Evolutionary conservation across 2,329 filamentous ascomycete species (phyloP).

Genomic region (Dactylellina drechsleri): DNA sequence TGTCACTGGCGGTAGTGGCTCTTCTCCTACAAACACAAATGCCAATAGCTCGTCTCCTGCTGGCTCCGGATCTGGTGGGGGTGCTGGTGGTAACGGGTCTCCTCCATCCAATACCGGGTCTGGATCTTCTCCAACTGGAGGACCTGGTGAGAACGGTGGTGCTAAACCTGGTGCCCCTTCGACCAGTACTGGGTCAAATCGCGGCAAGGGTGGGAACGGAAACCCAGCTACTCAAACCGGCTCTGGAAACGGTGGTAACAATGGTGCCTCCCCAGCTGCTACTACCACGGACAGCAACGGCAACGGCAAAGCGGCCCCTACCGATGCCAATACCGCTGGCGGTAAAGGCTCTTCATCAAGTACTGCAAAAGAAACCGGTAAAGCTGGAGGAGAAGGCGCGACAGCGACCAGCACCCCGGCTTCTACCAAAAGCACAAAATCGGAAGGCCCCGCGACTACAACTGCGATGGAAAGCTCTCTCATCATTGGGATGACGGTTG

Average conservation of each 20-base stretch:
- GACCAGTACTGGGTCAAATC: not conserved
- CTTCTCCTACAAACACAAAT: conserved; percentile 14
- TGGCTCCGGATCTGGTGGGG: not conserved
- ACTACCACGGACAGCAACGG: conserved; percentile 7
- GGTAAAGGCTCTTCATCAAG: not conserved
- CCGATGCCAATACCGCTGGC: not conserved
- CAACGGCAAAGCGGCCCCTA: not conserved
- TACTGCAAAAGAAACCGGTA: not conserved
- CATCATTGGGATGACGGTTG: not conserved
- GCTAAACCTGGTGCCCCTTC: conserved; percentile 15
- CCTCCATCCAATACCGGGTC: conserved; percentile 9
- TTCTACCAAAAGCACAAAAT: not conserved
- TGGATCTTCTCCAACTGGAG: conserved; percentile 7
- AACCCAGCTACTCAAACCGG: conserved; percentile 1
- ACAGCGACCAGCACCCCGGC: not conserved
- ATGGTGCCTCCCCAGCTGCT: conserved; percentile 15
- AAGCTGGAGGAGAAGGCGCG: not conserved
- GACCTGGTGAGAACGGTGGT: conserved; percentile 2
- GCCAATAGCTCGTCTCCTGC: conserved; percentile 8
- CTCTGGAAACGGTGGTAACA: conserved; percentile 8
- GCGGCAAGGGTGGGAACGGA: not conserved
- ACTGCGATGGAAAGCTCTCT: conserved; percentile 7
- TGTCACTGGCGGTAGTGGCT: conserved; percentile 12
- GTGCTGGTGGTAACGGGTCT: conserved; percentile 1
- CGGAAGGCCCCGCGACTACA: not conserved